phyloP scores from a whole-genome alignment of 2,329 filamentous ascomycete species.

The Acrodontium crateriforme region DNA sequence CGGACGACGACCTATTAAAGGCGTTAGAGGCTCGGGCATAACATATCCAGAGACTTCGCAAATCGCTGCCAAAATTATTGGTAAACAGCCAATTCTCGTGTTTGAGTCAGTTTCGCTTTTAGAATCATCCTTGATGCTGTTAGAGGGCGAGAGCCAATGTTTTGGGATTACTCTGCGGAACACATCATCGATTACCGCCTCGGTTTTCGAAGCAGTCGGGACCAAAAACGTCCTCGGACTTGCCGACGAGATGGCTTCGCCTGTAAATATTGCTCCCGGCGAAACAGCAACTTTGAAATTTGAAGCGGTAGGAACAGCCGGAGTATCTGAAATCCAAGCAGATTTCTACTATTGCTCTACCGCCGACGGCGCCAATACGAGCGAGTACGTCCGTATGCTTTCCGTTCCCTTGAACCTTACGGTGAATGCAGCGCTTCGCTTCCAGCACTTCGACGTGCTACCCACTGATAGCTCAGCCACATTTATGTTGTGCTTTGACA shows the following conservation, averaged over 20 bases:
- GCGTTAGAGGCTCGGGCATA: too few relatives aligned
- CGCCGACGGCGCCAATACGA: neutral
- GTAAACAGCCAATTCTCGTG: conserved; percentile 61
- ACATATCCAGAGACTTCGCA: conserved; percentile 3
- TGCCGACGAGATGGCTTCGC: neutral
- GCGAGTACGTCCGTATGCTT: conserved; percentile 1
- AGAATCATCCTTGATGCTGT: conserved; percentile 78
- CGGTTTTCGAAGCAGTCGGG: conserved; percentile 1
- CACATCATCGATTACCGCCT: conserved; percentile 36
- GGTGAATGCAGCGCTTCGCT: conserved; percentile 2
- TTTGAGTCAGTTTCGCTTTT: conserved; percentile 65
- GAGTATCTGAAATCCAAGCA: conserved; percentile 63
- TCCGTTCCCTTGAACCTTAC: conserved; percentile 3
- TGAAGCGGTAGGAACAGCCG: conserved; percentile 75
- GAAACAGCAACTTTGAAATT: conserved; percentile 58
- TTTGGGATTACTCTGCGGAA: conserved; percentile 77
- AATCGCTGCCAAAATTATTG: conserved; percentile 49
- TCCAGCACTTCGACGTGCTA: conserved; percentile 1
- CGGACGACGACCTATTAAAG: too few relatives aligned
- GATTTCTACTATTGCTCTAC: conserved; percentile 57
- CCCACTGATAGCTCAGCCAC: neutral
- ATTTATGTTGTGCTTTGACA: conserved; percentile 3
- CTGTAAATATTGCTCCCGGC: conserved; percentile 33
- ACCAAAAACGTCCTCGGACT: neutral
- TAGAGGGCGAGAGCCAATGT: conserved; percentile 71